Evolutionary conservation across 768 basidiomycete species (phyloP).

Genomic region (Termitomyces sp.): DNA sequence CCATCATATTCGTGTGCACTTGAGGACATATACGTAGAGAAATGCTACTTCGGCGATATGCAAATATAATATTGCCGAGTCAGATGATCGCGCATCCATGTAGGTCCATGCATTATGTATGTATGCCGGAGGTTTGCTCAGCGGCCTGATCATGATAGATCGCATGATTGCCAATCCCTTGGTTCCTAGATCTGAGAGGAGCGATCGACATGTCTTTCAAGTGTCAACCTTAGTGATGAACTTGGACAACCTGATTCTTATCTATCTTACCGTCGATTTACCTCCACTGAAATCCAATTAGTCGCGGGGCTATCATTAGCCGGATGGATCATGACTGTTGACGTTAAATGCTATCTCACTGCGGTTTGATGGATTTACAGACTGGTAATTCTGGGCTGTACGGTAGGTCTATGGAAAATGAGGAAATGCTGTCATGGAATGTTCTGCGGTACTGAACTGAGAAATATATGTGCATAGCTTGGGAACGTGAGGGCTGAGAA

Average conservation of each 20-base stretch:
- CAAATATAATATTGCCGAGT: conserved; percentile 8
- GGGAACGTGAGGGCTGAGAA: conserved; percentile 5
- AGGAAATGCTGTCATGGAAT: conserved; percentile 2
- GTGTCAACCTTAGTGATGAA: conserved; percentile 8
- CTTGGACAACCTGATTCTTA: not conserved
- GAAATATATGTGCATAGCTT: conserved; percentile 10
- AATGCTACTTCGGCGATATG: not conserved
- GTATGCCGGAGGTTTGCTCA: conserved; percentile 5
- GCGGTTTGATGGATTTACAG: conserved; percentile 1
- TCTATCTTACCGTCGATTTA: not conserved
- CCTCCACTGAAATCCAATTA: not conserved
- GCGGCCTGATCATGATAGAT: conserved; percentile 8
- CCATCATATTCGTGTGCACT: not conserved
- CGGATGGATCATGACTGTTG: not conserved
- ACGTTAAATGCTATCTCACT: not conserved
- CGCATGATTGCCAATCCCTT: conserved; percentile 11
- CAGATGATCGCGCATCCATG: conserved; percentile 12
- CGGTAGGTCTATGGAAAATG: conserved; percentile 1
- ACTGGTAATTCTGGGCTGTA: not conserved
- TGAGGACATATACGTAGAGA: not conserved
- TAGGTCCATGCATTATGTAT: not conserved
- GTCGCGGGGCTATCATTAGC: not conserved
- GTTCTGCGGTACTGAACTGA: conserved; percentile 4
- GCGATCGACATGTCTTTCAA: conserved; percentile 5
- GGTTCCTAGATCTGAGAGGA: conserved; percentile 12